These are phyloP conservation scores for Fraxinus ornus DNA, from an alignment of 305 asterid species.

Conservation along the genomic window DNA sequence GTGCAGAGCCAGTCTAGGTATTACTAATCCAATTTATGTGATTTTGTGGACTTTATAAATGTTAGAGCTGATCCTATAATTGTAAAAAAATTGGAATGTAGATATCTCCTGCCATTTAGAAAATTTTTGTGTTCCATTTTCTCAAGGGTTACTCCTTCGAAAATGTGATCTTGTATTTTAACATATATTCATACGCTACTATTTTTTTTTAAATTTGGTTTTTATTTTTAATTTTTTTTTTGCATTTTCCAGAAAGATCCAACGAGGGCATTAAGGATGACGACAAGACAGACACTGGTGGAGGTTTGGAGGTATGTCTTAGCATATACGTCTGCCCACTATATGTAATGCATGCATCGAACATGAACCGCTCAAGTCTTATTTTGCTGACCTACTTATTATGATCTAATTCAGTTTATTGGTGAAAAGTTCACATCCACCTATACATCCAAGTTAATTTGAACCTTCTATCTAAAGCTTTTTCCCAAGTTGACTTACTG, in stretches of 20 bases:
- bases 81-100: not conserved
- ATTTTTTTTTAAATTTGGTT: slow-evolving; percentile 3
- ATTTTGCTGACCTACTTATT: not conserved
- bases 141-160: not conserved
- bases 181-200: not conserved
- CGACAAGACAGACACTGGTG: slow-evolving; percentile 71
- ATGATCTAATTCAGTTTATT: not conserved
- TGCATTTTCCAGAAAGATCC: slow-evolving; percentile 65
- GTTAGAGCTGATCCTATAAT: not conserved
- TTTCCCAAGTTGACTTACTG: not conserved
- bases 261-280: slow-evolving; percentile 75
- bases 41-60: not conserved
- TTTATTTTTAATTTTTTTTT: not conserved
- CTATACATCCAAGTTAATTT: not conserved
- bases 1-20: not conserved
- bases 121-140: not conserved
- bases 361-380: not conserved
- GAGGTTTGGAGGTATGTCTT: slow-evolving; percentile 82
- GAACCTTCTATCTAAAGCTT: not conserved
- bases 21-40: not conserved
- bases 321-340: not conserved
- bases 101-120: not conserved
- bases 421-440: not conserved
- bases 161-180: not conserved
- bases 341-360: not conserved